Evolutionary conservation across 1,284 basidiomycete genomes (phyloP).

Genomic region (Heliocybe sulcata): DNA sequence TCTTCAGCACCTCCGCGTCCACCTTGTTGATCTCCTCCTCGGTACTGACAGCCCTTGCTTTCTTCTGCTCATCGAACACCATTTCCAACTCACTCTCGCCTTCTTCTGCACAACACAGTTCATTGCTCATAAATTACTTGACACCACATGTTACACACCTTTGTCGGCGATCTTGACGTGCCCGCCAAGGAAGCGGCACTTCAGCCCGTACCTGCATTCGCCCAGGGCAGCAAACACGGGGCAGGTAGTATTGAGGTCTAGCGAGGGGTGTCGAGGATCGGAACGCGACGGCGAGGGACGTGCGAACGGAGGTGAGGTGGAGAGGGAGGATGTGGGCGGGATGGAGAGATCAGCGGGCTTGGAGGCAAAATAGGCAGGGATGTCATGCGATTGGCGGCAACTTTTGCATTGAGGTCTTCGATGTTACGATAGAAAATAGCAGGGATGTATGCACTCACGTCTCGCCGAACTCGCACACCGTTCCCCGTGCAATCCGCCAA

Average conservation of each 20-base stretch:
- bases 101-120: not conserved
- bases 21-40: slow-evolving; percentile 76
- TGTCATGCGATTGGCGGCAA: slow-evolving; percentile 81
- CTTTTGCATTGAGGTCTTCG: slow-evolving; percentile 33
- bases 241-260: slow-evolving; percentile 51
- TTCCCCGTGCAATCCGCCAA: slow-evolving; percentile 61
- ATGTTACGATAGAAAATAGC: not conserved
- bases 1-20: slow-evolving; percentile 44
- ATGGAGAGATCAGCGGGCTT: slow-evolving; percentile 75
- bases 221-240: slow-evolving; percentile 73
- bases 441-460: slow-evolving; percentile 35
- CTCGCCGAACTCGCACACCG: slow-evolving; percentile 55
- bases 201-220: slow-evolving; percentile 81
- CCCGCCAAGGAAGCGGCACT: slow-evolving; percentile 85
- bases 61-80: slow-evolving; percentile 51
- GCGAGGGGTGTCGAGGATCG: slow-evolving; percentile 31
- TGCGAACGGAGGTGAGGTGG: slow-evolving; percentile 44
- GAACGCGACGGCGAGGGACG: slow-evolving; percentile 15
- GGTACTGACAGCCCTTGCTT: slow-evolving; percentile 39
- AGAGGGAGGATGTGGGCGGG: slow-evolving; percentile 34
- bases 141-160: too few relatives aligned
- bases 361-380: slow-evolving; percentile 65
- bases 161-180: slow-evolving; percentile 47
- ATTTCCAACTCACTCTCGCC: slow-evolving; percentile 22
- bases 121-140: too few relatives aligned